Base-by-base conservation (phyloP, 768 basidiomycete species). In the Naganishia vishniacii region DNA sequence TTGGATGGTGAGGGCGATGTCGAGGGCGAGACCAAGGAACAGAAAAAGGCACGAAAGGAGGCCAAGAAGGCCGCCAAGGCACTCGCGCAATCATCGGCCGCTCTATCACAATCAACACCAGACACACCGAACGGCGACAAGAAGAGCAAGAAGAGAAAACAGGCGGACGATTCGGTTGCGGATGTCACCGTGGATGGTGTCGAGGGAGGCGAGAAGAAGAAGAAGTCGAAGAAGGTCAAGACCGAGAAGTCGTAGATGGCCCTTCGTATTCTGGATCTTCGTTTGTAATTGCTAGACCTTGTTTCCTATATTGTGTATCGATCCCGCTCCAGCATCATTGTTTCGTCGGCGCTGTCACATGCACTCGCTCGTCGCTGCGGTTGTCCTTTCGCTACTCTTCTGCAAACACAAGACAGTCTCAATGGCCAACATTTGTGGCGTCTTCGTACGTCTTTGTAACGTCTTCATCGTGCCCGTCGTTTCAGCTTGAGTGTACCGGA, bases 11-110 rank as follows among this genome's bases (percentile, higher is more conserved):
- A 75, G 40, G 69, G 64, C 12, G 69, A 69, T 65, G 70, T 72
- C 71, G 78, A 76, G 71, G 83, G 81, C 53, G 89, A 91, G 80
- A 88, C 88, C 29, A 87, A 78, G 65, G 78, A 89, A 77, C 88
- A 86, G 66, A 65, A 72, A 59, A 69, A 69, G 66, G 88, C 91
- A 76, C 83, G 84, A 65, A 91, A 90, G 78, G 88, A 76, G 66
- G 89, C 86, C 16, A 86, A 86, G 73, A 90, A 90, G 76, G 49
- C 73, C 70, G 75, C 75, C 45, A 76, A 76, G 64, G 74, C 74
- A 46, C 74, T 73, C 34, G 73, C 73, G 64, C 71, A 72, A 56
- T 69, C 71, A 20, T 62, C 62, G 7, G 71, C 69, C 44, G 70
- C 66, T 18, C 58, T 82, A 23, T 81, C 76, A 3, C 81, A 80